Percentiles rank a stretch among this genome's conserved stretches.
phyloP scores from a whole-genome alignment of 140 eudicot genomes.

The Cichorium intybus region DNA sequence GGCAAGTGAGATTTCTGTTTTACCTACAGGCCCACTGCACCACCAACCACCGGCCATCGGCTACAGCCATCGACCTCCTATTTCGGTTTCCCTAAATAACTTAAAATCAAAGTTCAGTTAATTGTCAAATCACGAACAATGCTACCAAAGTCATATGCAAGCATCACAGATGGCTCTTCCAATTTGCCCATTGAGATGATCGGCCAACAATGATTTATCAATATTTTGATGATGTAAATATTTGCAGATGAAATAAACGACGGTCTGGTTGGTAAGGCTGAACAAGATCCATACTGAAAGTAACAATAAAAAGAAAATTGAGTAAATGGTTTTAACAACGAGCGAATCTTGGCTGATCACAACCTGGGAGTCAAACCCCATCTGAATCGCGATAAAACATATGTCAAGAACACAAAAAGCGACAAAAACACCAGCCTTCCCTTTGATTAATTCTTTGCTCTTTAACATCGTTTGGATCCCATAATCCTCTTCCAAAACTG shows the following conservation, averaged over 20 bases:
- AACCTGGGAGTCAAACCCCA: conserved; percentile 28
- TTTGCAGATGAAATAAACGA: conserved; percentile 53
- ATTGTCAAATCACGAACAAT: no score
- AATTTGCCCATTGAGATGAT: no score
- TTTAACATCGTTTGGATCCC: conserved; percentile 48
- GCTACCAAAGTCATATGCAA: no score
- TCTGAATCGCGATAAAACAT: conserved; percentile 32
- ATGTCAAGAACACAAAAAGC: conserved; percentile 33
- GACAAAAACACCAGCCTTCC: conserved; percentile 29
- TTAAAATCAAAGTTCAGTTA: no score
- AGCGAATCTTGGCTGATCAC: conserved; percentile 23
- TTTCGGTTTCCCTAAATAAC: no score
- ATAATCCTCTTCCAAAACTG: conserved; percentile 46
- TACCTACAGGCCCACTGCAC: no score
- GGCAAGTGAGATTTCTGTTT: no score
- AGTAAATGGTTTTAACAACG: conserved; percentile 18
- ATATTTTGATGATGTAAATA: conserved; percentile 50
- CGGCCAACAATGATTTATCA: conserved; percentile 43
- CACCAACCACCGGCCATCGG: no score
- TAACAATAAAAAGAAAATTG: conserved; percentile 24
- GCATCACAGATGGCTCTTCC: no score
- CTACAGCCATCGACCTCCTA: no score
- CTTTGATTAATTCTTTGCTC: conserved; percentile 47
- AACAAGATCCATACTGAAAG: conserved; percentile 26
- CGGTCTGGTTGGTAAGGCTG: conserved; percentile 41